Evolutionary conservation across 2,329 filamentous ascomycete genomes (phyloP).

Genomic region (Ophiostoma himal-ulmi): DNA sequence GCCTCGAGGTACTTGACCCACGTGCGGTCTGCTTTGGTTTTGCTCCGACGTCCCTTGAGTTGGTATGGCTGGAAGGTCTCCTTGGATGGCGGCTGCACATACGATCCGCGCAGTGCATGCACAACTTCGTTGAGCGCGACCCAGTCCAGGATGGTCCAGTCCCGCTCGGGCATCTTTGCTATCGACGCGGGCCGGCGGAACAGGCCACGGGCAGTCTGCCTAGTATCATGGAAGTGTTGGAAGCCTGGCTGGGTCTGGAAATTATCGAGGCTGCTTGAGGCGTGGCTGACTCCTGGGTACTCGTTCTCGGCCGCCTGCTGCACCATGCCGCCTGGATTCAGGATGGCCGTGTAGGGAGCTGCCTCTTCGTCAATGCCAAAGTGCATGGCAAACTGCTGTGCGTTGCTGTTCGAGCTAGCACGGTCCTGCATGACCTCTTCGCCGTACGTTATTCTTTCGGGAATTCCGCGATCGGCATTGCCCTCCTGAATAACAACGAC

Average conservation of each 20-base stretch:
- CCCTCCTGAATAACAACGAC: slow-evolving; percentile 47
- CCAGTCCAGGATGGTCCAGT: slow-evolving; percentile 43
- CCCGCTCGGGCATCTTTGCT: slow-evolving; percentile 19
- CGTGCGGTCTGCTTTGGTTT: no score
- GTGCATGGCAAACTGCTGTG: slow-evolving; percentile 23
- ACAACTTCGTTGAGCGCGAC: slow-evolving; percentile 47
- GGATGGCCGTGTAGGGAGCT: background rate
- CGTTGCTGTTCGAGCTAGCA: background rate
- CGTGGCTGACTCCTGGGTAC: background rate
- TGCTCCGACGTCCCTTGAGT: background rate
- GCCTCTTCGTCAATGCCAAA: slow-evolving; percentile 19
- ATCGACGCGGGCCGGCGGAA: slow-evolving; percentile 10
- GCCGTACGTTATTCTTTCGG: slow-evolving; percentile 41
- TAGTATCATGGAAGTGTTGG: background rate
- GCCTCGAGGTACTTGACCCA: background rate
- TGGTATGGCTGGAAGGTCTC: background rate
- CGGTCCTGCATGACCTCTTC: slow-evolving; percentile 31
- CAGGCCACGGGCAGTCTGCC: background rate
- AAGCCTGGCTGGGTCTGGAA: background rate
- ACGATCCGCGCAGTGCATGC: slow-evolving; percentile 40
- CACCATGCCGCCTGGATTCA: background rate
- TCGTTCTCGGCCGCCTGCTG: background rate
- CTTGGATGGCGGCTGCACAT: slow-evolving; percentile 33
- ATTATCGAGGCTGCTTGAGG: background rate
- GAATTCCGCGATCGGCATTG: slow-evolving; percentile 31